Evolutionary conservation across 2,329 filamentous ascomycete species (phyloP).

Genomic region (Cytospora piceae): DNA sequence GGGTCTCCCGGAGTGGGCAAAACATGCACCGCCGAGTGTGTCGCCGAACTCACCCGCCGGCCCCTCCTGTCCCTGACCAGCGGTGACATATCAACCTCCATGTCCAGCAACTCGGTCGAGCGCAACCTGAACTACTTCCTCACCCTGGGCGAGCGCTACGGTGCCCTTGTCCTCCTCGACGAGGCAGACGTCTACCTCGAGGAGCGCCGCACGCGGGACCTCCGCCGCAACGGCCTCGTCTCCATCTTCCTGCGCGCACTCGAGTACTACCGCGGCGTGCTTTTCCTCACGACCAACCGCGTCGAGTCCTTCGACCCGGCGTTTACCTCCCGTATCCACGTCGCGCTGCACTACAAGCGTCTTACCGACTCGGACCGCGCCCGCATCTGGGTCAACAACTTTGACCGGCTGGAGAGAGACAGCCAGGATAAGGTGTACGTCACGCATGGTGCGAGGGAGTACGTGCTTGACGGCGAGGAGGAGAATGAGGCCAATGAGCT

Average conservation of each 20-base stretch:
- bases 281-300: slow-evolving; percentile 56
- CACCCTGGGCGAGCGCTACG: slow-evolving; percentile 52
- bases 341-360: slow-evolving; percentile 50
- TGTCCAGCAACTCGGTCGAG: slow-evolving; percentile 43
- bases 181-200: slow-evolving; percentile 66
- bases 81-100: slow-evolving; percentile 50
- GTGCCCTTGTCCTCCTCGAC: slow-evolving; percentile 58
- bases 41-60: slow-evolving; percentile 54
- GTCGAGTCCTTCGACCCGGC: slow-evolving; percentile 52
- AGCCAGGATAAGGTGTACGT: slow-evolving; percentile 44
- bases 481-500: slow-evolving; percentile 43
- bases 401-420: slow-evolving; percentile 50
- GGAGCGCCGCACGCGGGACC: slow-evolving; percentile 48
- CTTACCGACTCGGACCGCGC: slow-evolving; percentile 47
- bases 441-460: slow-evolving; percentile 44
- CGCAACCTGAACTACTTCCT: slow-evolving; percentile 50
- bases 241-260: slow-evolving; percentile 54
- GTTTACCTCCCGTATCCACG: slow-evolving; percentile 55
- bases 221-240: slow-evolving; percentile 52
- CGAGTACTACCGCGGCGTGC: slow-evolving; percentile 55
- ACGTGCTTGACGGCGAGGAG: slow-evolving; percentile 38
- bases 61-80: slow-evolving; percentile 56
- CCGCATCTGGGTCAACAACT: slow-evolving; percentile 51
- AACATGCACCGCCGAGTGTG: slow-evolving; percentile 59
- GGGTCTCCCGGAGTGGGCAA: slow-evolving; percentile 60